Base-by-base conservation (phyloP, 352 stramenopile species). In the Phytophthora syringae region DNA sequence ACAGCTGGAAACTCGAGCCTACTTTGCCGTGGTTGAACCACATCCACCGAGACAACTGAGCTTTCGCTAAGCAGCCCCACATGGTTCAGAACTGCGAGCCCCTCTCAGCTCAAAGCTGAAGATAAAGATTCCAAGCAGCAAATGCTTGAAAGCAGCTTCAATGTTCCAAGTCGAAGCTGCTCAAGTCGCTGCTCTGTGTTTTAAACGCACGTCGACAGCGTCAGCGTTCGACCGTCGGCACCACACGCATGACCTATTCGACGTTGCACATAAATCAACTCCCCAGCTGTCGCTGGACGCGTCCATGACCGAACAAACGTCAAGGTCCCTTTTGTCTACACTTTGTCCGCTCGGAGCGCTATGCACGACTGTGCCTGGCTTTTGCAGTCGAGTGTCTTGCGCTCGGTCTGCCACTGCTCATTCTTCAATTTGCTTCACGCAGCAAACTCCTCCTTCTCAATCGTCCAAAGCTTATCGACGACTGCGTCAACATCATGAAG, bases 371-470 rank as follows among this genome's bases (percentile, higher is more conserved):
- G 24, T 27, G 36, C 48, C 57, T 65, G 47, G 47, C 57, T 25
- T 68, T 57, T 52, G 45, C 47, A 9, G 58, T 45, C 37, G 21
- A 24, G 40, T 28, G 40, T 27, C 47, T 64, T 60, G 48, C 49
- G 58, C 42, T 42, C 24, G 40, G 20, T 58, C 60, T 55, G 25
- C 59, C 56, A 64, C 11, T 44, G 43, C 13, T 67, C 49, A 72
- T 72, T 72, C 63, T 53, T 67, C 63, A 71, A 61, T 65, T 61
- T 60, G 56, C 63, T 67, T 61, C 50, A 56, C 18, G 42, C 20
- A 67, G 63, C 63, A 72, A 44, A 62, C 28, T 42, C 28, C 28
- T 48, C 21, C 18, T 57, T 37, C 27, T 42, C 28, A 28, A 50
- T 51, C 30, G 25, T 56, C 42, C 42, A n/a, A n/a, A 60, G 24